Evolutionary conservation across 495 filamentous ascomycete species (phyloP), one percentile per base, ranked within the genome.

Genomic region (Hypoxylon rickii): DNA sequence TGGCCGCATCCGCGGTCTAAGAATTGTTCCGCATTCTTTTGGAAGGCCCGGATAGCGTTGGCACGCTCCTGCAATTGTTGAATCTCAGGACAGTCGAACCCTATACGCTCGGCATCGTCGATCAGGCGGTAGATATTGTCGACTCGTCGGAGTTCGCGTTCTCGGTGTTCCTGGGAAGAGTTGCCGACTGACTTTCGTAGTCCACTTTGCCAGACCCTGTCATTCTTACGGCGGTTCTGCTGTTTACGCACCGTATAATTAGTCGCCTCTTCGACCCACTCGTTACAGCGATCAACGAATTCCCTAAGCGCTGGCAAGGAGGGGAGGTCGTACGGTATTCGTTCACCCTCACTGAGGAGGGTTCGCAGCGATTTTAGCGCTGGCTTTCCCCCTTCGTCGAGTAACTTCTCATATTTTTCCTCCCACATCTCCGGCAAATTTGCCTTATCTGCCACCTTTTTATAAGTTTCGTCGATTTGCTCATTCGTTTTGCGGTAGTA

Each of bases 241-340:
- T 97, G 94, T 76, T 99, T 99, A 42, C 94, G 88, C 55, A 92
- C 92, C 61, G 93, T 96, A 79, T 94, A 99, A 70, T 91, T 96
- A 58, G 88, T 91, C 51, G 94, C 94, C 74, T 97, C 93, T 58
- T 99, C 94, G 58, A 97, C 91, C 90, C 95, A 96, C 70, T 96
- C 92, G 73, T 96, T 94, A 76, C 92, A 96, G 61, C 88, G 86
- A 61, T 95, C 90, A 70, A 97, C 94, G 76, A 93, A 97, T 56
- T 83, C 79, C 74, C 85, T 89, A 66, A 99, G 84, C 65, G 85
- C 80, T 62, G 86, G 83, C 50, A 99, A 79, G 57, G 90, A 90
- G 58, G 88, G 84, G 54, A 99, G 80, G 58, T 92, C 89, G 79
- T 89, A 96, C 52, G 92, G 91, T 69, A 97, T 97, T 77, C 90